Conservation (phyloP, 108 stramenopile species). For the Cylindrotheca fusiformis region DNA sequence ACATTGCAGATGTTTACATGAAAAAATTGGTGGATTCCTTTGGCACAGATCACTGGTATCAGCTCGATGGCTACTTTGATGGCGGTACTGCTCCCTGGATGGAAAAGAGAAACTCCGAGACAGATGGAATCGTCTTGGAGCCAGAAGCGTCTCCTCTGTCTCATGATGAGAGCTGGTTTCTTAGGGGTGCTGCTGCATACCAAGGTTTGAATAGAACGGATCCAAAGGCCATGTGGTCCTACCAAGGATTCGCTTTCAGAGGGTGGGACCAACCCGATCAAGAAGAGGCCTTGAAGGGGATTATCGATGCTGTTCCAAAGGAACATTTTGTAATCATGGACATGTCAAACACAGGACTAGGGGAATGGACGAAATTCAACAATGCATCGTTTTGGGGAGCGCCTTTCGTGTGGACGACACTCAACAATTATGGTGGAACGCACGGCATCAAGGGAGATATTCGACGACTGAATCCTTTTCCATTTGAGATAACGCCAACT, state of each 20-base stretch:
- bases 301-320: slow-evolving; percentile 35
- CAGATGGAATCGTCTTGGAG: not conserved
- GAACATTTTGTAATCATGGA: slow-evolving; percentile 44
- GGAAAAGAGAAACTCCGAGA: not conserved
- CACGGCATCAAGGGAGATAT: slow-evolving; percentile 39
- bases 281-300: slow-evolving; percentile 35
- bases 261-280: slow-evolving; percentile 34
- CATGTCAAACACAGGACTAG: slow-evolving; percentile 25
- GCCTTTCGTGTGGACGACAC: slow-evolving; percentile 42
- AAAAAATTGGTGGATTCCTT: slow-evolving; percentile 34
- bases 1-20: slow-evolving; percentile 42
- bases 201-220: slow-evolving; percentile 35
- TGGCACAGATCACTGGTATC: slow-evolving; percentile 58
- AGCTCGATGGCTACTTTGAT: slow-evolving; percentile 53
- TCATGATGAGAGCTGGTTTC: slow-evolving; percentile 33
- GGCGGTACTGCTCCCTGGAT: slow-evolving; percentile 45
- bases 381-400: slow-evolving; percentile 39
- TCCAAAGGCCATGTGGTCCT: slow-evolving; percentile 44
- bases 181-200: slow-evolving; percentile 33
- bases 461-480: slow-evolving; percentile 22
- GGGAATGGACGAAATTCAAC: slow-evolving; percentile 43
- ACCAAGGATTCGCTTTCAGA: slow-evolving; percentile 49
- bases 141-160: not conserved
- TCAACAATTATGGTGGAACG: slow-evolving; percentile 59
- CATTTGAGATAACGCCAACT: slow-evolving; percentile 9